Base-by-base conservation (phyloP, 768 basidiomycete genomes). In the Calocera cornea region DNA sequence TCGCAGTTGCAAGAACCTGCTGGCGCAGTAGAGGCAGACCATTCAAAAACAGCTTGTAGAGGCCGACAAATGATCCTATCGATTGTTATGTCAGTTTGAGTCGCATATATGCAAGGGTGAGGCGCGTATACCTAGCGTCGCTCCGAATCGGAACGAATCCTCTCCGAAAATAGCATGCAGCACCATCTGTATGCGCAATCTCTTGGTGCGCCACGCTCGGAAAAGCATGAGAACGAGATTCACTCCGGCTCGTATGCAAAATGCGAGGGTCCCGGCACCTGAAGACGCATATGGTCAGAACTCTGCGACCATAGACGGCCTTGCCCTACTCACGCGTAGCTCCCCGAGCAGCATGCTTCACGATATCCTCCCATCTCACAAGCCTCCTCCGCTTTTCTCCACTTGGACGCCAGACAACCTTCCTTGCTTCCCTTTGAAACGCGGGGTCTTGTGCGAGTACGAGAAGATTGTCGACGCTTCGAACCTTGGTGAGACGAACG, bases 231-330 rank as follows among this genome's bases (percentile, higher is more conserved):
- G 76, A 12, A 93, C 84, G 16, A 95, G 74, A 73, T 93, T 97
- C 31, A 98, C 81, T 24, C 87, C 86, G 0, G 92, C 88, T 24
- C 95, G 83, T 36, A 95, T 86, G 36, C 84, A 84, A 70, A 90
- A 92, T 0, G 88, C 93, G 19, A 97, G 79, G 0, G 85, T 76
- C 16, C 86, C 89, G 27, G 95, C 89, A 67, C 94, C 92, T 95
- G 72, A 10, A 41, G 2, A 67, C n/a, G n/a, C n/a, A n/a, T n/a
- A n/a, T n/a, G n/a, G n/a, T n/a, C 14, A 12, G 14, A 27, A 47
- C 8, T 47, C 19, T 38, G 36, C 36, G 44, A 29, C 14, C 10
- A 60, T 29, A 7, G 31, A n/a, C n/a, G n/a, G n/a, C n/a, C n/a
- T n/a, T n/a, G n/a, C n/a, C n/a, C n/a, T n/a, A 60, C 54, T 27